Evolutionary conservation across 1,139 yeast species (phyloP).

Genomic region (Diutina siamensis): DNA sequence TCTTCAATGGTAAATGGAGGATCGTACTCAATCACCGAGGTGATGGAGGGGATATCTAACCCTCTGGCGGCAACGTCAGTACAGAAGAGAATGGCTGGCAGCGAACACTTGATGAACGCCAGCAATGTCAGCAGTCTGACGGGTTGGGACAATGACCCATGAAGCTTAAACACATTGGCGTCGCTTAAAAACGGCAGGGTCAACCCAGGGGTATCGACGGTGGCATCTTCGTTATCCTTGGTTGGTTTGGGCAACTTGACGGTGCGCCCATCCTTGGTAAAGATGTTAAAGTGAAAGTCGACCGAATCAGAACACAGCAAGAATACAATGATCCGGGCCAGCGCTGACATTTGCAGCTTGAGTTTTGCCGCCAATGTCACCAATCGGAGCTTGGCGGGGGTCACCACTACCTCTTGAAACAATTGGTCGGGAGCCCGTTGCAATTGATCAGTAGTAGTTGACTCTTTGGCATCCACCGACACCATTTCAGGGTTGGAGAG

Average conservation of each 20-base stretch:
- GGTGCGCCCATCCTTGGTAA: conserved; percentile 43
- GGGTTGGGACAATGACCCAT: conserved; percentile 83
- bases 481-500: conserved; percentile 64
- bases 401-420: conserved; percentile 62
- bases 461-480: conserved; percentile 26
- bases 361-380: conserved; percentile 68
- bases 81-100: conserved; percentile 63
- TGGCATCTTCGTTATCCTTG: neutral
- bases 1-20: conserved; percentile 64
- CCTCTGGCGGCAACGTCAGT: conserved; percentile 76
- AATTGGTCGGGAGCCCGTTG: conserved; percentile 81
- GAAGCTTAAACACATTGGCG: conserved; percentile 61
- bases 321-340: conserved; percentile 63
- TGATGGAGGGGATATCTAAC: conserved; percentile 53
- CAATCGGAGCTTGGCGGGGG: conserved; percentile 83
- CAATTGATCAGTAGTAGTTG: conserved; percentile 14
- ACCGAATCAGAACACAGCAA: conserved; percentile 93
- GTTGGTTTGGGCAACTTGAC: conserved; percentile 5
- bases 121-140: conserved; percentile 67
- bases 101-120: conserved; percentile 37
- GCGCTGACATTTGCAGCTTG: conserved; percentile 20
- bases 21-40: conserved; percentile 55
- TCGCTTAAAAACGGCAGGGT: conserved; percentile 25
- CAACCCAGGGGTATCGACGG: conserved; percentile 13
- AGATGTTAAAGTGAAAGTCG: conserved; percentile 73